Evolutionary conservation across 805 yeast genomes (phyloP).

Genomic region (Candida michaelii): DNA sequence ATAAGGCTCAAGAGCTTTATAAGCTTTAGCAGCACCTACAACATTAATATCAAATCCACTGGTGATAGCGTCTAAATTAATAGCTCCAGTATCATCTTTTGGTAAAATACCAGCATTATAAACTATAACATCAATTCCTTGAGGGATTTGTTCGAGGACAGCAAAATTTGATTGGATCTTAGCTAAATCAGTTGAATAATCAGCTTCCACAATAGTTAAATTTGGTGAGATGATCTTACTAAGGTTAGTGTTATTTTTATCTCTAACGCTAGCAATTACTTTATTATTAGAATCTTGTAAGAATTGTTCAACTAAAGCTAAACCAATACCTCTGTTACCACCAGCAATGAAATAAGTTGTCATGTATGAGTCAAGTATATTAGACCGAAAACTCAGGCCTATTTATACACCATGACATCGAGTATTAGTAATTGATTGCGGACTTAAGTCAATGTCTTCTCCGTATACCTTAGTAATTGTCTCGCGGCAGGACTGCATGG

Average conservation of each 20-base stretch:
- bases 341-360: constrained; percentile 1
- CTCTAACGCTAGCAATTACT: constrained; percentile 4
- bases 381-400: too few species aligned
- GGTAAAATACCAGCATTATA: constrained; percentile 29
- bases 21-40: constrained; percentile 7
- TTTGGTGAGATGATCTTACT: background rate
- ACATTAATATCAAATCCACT: background rate
- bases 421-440: too few species aligned
- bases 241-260: background rate
- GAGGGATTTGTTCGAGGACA: too few species aligned
- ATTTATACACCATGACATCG: too few species aligned
- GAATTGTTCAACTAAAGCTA: background rate
- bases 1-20: constrained; percentile 1
- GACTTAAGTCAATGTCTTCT: too few species aligned
- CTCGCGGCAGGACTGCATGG: too few species aligned
- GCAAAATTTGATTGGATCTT: too few species aligned
- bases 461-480: too few species aligned
- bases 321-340: constrained; percentile 3
- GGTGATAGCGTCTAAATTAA: background rate
- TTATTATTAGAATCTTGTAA: background rate
- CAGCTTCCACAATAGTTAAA: constrained; percentile 6
- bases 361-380: too few species aligned
- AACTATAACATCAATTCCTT: constrained; percentile 35
- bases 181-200: background rate
- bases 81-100: background rate